phyloP scores from a whole-genome alignment of 169 alveolate species.

The Theileria annulata region DNA sequence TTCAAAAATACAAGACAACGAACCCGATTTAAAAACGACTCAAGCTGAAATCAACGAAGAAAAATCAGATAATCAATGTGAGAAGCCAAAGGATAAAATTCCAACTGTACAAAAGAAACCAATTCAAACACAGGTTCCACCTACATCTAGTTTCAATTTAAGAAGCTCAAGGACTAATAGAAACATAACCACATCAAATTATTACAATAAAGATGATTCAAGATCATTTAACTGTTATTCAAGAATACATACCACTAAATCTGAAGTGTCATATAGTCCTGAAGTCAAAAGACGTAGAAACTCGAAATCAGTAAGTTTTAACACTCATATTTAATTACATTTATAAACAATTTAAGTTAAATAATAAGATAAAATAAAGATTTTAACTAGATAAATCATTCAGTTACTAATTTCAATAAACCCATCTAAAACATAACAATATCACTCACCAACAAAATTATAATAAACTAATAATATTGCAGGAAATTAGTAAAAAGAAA shows the following conservation, averaged over 20 bases:
- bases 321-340: too few relatives aligned
- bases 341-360: too few relatives aligned
- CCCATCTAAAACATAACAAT: not conserved
- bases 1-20: not conserved
- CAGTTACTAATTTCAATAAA: not conserved
- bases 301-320: not conserved
- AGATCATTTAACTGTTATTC: not conserved
- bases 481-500: slow-evolving; percentile 11
- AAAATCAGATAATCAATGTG: not conserved
- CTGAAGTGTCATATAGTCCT: not conserved
- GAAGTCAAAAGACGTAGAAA: slow-evolving; percentile 2
- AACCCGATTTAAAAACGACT: not conserved
- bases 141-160: not conserved
- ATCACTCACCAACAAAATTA: too few relatives aligned
- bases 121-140: not conserved
- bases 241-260: not conserved
- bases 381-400: not conserved
- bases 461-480: too few relatives aligned
- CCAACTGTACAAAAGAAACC: not conserved
- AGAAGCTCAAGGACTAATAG: not conserved
- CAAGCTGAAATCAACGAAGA: not conserved
- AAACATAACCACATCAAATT: not conserved
- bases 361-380: too few relatives aligned
- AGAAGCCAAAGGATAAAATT: not conserved
- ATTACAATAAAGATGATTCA: not conserved